Conservation (phyloP, 306 rosid species). For the Cercis canadensis region DNA sequence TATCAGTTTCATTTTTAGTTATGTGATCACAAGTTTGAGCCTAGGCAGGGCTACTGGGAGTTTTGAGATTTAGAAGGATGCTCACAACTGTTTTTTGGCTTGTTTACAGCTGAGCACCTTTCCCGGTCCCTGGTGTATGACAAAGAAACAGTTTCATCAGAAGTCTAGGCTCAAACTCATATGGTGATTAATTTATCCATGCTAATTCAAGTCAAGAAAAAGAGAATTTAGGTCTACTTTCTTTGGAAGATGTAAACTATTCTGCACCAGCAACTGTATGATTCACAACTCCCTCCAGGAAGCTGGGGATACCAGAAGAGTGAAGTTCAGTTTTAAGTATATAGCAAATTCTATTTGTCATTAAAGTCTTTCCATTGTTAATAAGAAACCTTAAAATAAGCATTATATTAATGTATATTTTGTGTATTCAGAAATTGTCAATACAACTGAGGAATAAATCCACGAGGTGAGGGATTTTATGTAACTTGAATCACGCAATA, state of each 20-base stretch:
- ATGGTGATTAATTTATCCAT: slow-evolving; percentile 54
- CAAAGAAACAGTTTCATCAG: slow-evolving; percentile 66
- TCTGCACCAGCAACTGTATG: not conserved
- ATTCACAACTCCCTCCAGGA: slow-evolving; percentile 13
- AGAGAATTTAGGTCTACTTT: not conserved
- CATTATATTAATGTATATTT: not conserved
- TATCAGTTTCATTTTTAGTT: slow-evolving; percentile 8
- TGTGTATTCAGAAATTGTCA: slow-evolving; percentile 7
- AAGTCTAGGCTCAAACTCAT: slow-evolving; percentile 61
- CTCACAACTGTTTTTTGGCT: slow-evolving; percentile 7
- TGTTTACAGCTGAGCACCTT: slow-evolving; percentile 80
- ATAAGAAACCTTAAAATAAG: slow-evolving; percentile 23
- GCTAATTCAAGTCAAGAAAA: too few relatives aligned
- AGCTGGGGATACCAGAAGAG: slow-evolving; percentile 23
- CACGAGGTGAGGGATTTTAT: not conserved
- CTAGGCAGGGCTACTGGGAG: slow-evolving; percentile 4
- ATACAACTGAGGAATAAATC: slow-evolving; percentile 6
- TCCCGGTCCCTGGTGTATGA: slow-evolving; percentile 80
- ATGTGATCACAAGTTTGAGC: not conserved
- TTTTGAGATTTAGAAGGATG: not conserved
- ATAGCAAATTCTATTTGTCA: slow-evolving; percentile 25
- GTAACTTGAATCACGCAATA: not conserved
- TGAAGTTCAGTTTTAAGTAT: not conserved
- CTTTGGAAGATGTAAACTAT: not conserved
- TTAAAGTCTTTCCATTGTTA: not conserved